These are phyloP conservation scores for Puccinia novopanici DNA, from an alignment of 1,284 basidiomycete genomes.

Conservation along the genomic window DNA sequence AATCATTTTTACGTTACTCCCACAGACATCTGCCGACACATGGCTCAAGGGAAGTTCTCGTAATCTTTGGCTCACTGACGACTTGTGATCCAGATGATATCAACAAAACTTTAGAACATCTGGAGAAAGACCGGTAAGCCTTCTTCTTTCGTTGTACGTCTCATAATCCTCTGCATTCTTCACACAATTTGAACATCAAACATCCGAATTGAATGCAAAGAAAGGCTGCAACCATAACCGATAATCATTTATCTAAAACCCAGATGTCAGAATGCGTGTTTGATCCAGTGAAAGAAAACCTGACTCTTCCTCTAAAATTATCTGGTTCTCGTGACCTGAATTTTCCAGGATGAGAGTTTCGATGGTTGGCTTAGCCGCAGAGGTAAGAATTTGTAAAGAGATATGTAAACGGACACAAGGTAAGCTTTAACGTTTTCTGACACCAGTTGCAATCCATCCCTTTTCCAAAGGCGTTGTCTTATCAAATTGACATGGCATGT, in stretches of 20 bases:
- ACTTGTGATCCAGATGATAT: conserved; percentile 97
- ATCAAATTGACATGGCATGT: not conserved
- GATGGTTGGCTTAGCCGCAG: conserved; percentile 87
- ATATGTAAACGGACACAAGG: conserved; percentile 60
- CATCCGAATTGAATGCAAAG: not conserved
- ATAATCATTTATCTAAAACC: not conserved
- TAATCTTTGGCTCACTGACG: conserved; percentile 90
- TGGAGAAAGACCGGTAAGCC: conserved; percentile 65
- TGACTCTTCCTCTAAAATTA: not conserved
- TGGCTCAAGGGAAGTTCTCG: conserved; percentile 88
- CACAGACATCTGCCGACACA: conserved; percentile 86
- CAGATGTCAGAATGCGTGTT: no score
- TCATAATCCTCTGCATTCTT: not conserved
- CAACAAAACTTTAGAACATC: conserved; percentile 81
- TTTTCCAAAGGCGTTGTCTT: not conserved
- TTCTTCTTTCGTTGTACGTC: not conserved
- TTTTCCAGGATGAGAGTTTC: conserved; percentile 78
- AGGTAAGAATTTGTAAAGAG: conserved; percentile 95
- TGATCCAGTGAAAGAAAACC: not conserved
- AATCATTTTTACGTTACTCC: not conserved
- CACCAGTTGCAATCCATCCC: not conserved
- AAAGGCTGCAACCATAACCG: not conserved
- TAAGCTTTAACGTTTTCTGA: conserved; percentile 5
- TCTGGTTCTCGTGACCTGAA: not conserved
- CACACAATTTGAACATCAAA: not conserved